Conservation (phyloP, 108 stramenopile species). For the Bacterosira constricta region DNA sequence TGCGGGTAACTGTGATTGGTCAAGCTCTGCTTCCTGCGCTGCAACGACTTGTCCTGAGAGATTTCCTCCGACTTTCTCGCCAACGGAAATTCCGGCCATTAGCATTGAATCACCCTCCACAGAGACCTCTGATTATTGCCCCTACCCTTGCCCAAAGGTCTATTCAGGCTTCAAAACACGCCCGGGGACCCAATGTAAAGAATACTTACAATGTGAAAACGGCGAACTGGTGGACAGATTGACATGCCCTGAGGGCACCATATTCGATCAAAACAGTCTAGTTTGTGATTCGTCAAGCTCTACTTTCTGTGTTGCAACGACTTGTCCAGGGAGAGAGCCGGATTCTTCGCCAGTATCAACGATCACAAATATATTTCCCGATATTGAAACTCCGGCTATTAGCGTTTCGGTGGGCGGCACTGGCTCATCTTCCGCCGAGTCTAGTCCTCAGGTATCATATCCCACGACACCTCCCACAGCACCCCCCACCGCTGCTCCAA, state of each 20-base stretch:
- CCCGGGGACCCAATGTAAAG: not conserved
- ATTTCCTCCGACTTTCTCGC: too few relatives aligned
- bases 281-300: constrained; percentile 18
- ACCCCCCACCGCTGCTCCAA: not conserved
- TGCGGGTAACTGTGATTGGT: constrained; percentile 23
- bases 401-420: too few relatives aligned
- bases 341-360: not conserved
- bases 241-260: constrained; percentile 9
- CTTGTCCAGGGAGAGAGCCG: not conserved
- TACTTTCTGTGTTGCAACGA: not conserved
- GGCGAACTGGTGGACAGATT: not conserved
- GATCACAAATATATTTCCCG: not conserved
- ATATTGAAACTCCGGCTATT: too few relatives aligned
- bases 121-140: too few relatives aligned
- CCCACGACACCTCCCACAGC: not conserved
- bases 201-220: not conserved
- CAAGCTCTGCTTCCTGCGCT: not conserved
- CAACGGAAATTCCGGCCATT: too few relatives aligned
- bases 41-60: not conserved
- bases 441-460: too few relatives aligned
- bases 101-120: too few relatives aligned
- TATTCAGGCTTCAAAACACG: not conserved
- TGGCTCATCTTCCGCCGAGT: too few relatives aligned
- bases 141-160: not conserved
- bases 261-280: constrained; percentile 1